These are phyloP conservation scores for Diaporthe destruens DNA, from an alignment of 2,329 filamentous ascomycete genomes.

Conservation along the genomic window DNA sequence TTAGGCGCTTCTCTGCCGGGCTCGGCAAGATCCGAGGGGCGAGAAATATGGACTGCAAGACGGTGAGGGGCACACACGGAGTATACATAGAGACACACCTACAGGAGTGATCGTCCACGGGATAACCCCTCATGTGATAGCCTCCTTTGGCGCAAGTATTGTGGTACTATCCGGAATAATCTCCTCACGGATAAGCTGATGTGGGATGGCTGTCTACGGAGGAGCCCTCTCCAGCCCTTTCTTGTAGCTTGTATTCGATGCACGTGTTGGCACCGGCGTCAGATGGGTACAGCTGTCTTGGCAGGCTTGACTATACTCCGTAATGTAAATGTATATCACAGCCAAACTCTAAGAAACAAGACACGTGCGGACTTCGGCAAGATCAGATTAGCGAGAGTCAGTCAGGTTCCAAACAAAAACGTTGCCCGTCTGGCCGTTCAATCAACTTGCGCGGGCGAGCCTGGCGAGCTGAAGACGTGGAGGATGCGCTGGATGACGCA, in stretches of 20 bases:
- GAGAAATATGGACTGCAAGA: neutral
- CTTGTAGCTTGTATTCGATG: too few relatives aligned
- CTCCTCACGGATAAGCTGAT: neutral
- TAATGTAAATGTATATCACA: too few relatives aligned
- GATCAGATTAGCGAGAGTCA: slow-evolving; percentile 12
- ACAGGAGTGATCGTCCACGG: neutral
- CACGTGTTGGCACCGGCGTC: neutral
- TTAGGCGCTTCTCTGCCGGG: neutral
- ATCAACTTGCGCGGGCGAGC: too few relatives aligned
- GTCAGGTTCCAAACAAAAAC: neutral
- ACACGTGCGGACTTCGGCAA: slow-evolving; percentile 17
- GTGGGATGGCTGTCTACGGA: neutral
- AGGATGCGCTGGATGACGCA: slow-evolving; percentile 18
- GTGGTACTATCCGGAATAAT: neutral
- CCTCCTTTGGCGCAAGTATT: neutral
- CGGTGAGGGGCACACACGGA: slow-evolving; percentile 14
- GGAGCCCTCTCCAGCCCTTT: neutral
- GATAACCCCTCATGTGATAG: neutral
- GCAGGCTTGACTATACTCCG: too few relatives aligned
- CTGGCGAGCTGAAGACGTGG: slow-evolving; percentile 1
- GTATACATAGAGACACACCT: neutral
- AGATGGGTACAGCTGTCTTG: neutral
- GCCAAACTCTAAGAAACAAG: neutral
- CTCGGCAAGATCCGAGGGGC: slow-evolving; percentile 25
- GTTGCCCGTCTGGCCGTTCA: neutral